These are phyloP conservation scores for Apophysomyces trapeziformis DNA, from an alignment of 371 early-diverging fungal genomes.

Conservation along the genomic window DNA sequence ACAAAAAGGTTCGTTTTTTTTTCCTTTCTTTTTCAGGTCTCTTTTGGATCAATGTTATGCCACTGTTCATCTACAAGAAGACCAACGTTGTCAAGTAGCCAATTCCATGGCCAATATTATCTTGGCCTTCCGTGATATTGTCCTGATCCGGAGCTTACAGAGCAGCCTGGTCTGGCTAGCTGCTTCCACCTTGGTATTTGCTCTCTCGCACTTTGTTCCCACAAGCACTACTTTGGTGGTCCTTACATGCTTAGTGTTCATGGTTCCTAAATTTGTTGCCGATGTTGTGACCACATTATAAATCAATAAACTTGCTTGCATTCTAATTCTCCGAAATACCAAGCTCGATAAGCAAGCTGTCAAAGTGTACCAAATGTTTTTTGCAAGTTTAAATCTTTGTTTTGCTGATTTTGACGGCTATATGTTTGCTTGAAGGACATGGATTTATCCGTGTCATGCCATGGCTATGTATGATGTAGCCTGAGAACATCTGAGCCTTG, in stretches of 20 bases:
- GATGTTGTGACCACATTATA: conserved; percentile 4
- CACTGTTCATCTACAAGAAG: neutral
- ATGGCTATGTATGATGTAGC: too few relatives aligned
- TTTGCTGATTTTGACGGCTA: too few relatives aligned
- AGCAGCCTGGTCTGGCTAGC: neutral
- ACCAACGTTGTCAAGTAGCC: neutral
- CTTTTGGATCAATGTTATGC: neutral
- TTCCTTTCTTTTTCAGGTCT: neutral
- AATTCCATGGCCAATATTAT: neutral
- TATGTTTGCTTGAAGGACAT: too few relatives aligned
- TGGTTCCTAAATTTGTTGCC: conserved; percentile 4
- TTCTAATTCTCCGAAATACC: too few relatives aligned
- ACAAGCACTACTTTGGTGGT: neutral
- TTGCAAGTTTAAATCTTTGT: too few relatives aligned
- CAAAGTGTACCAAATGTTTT: too few relatives aligned
- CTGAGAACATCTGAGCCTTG: too few relatives aligned
- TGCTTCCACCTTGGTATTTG: neutral
- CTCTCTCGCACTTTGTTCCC: neutral
- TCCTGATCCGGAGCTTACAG: neutral
- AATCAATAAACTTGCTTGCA: neutral
- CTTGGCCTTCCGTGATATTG: neutral
- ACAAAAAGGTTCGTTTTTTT: neutral
- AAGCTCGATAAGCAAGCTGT: too few relatives aligned
- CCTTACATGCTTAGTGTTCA: conserved; percentile 1
- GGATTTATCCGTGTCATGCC: too few relatives aligned